A percentile compares a stretch with the other conserved stretches of the same genome.
Conservation (phyloP, 495 filamentous ascomycete species). For the Daldinia decipiens region DNA sequence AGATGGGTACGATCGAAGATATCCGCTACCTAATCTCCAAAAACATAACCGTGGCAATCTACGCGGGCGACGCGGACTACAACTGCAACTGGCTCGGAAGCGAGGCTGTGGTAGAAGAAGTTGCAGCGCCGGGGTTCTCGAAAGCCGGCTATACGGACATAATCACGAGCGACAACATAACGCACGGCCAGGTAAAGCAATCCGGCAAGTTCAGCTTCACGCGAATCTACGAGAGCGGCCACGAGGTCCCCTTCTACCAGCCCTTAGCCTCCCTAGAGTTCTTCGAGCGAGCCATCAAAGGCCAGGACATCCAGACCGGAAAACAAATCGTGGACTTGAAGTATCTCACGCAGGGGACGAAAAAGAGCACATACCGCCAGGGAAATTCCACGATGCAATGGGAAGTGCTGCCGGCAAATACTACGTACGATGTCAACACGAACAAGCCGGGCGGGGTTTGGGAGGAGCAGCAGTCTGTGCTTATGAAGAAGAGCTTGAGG, state of each 20-base stretch:
- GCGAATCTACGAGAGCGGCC: constrained; percentile 71
- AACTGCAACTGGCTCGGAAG: constrained; percentile 70
- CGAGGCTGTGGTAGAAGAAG: constrained; percentile 60
- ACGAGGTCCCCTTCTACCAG: constrained; percentile 77
- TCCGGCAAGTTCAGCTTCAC: constrained; percentile 70
- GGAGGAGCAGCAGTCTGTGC: constrained; percentile 26
- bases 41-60: constrained; percentile 64
- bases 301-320: constrained; percentile 71
- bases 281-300: constrained; percentile 67
- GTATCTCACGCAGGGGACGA: constrained; percentile 62
- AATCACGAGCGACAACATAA: constrained; percentile 63
- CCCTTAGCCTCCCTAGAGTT: constrained; percentile 68
- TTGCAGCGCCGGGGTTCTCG: constrained; percentile 58
- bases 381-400: constrained; percentile 67
- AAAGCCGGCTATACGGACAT: constrained; percentile 66
- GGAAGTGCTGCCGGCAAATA: constrained; percentile 57
- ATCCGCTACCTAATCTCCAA: constrained; percentile 60
- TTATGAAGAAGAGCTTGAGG: constrained; percentile 44
- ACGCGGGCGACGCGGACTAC: constrained; percentile 72
- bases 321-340: constrained; percentile 42
- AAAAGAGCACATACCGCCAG: constrained; percentile 64
- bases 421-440: constrained; percentile 65
- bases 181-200: constrained; percentile 72
- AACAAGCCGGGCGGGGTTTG: constrained; percentile 55
- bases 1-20: constrained; percentile 61